Percentiles rank a stretch among this genome's conserved stretches.
Conservation (phyloP, 371 early-diverging fungal genomes). For the Choanephora cucurbitarum region DNA sequence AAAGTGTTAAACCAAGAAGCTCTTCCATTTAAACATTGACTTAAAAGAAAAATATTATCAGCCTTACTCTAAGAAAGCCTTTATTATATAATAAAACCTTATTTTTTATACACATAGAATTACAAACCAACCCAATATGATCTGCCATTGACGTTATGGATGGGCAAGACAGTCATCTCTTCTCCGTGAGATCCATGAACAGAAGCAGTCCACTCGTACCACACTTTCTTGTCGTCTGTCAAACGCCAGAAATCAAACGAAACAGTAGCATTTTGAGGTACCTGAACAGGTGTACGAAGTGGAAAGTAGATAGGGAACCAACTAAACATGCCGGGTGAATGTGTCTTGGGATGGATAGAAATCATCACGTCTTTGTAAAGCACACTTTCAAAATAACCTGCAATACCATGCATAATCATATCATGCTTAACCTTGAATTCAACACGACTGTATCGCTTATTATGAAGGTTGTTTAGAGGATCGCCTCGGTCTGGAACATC, state of each 20-base stretch:
- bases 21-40: too few species aligned
- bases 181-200: slow-evolving; percentile 32
- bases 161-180: slow-evolving; percentile 27
- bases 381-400: slow-evolving; percentile 92
- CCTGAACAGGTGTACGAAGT: slow-evolving; percentile 70
- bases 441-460: slow-evolving; percentile 58
- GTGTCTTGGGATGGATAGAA: slow-evolving; percentile 83
- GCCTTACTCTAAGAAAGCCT: too few species aligned
- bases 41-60: too few species aligned
- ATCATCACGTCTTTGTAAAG: slow-evolving; percentile 84
- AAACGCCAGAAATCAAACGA: slow-evolving; percentile 86
- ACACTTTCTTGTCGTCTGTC: slow-evolving; percentile 75
- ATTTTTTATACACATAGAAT: too few species aligned
- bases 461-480: slow-evolving; percentile 72
- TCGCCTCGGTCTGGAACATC: slow-evolving; percentile 37
- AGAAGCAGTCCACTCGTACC: slow-evolving; percentile 92
- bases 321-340: slow-evolving; percentile 91
- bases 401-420: slow-evolving; percentile 87
- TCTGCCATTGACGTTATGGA: slow-evolving; percentile 61
- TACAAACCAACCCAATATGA: slow-evolving; percentile 66
- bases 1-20: too few species aligned
- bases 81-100: too few species aligned
- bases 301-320: slow-evolving; percentile 98
- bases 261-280: slow-evolving; percentile 58
- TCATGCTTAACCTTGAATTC: slow-evolving; percentile 59